Base-by-base conservation (phyloP, 2,329 filamentous ascomycete genomes). In the Curvularia verruculosa region DNA sequence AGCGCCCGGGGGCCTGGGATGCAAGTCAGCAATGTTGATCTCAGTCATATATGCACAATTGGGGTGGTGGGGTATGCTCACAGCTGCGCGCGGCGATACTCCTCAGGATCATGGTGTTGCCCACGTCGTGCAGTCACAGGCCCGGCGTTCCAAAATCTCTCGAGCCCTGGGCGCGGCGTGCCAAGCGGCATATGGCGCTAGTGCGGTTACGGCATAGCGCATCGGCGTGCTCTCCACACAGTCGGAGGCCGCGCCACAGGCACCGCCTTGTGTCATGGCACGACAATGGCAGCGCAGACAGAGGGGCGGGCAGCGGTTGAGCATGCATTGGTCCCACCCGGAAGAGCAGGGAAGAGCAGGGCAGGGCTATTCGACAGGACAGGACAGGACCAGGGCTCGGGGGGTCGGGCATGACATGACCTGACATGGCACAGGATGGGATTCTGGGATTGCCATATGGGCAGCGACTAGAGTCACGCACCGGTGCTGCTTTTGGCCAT, bases 31-130 rank as follows among this genome's bases (percentile, higher is more conserved):
- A 37, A 21, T 15, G 19, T 13, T 15, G 21, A 26, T 2, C 6
- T 36, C 21, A 31, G 8, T 13, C 34, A 13, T 6, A 12, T 36
- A 6, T 36, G 7, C 13, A 7, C 31, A 36, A 36, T 36, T 23
- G 47, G 26, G 12, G 26, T 23, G 5, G 10, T 3, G 8, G 19
- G 12, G 10, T 3, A 7, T 10, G 8, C 58, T 61, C 63, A 79
- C 78, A 73, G 62, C 75, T 73, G 67, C 77, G 78, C 62, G 77
- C 69, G 50, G 72, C 69, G 41, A 79, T 56, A 53, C 75, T 71
- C 72, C 79, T 70, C 70, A 80, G 61, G 63, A 80, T 80, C 79
- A 81, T 81, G 52, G 50, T 60, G 53, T 8, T 49, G 18, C 19
- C 29, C 28, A 44, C 41, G 45, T 52, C 52, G 56, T 44, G 37